phyloP scores from a whole-genome alignment of 2,329 filamentous ascomycete genomes.

The Pseudophaeomoniella oleicola region DNA sequence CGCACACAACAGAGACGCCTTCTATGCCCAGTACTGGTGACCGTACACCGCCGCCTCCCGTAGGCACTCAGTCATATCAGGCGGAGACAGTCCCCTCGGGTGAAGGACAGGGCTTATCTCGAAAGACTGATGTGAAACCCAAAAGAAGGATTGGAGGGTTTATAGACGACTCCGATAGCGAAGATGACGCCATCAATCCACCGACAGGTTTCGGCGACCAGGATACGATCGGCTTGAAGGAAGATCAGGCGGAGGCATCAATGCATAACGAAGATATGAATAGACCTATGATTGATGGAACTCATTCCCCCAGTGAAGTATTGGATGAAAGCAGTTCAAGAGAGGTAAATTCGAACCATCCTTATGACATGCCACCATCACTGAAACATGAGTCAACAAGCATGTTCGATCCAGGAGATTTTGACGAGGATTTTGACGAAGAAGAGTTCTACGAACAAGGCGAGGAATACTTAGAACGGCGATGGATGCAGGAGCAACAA shows the following conservation, averaged over 20 bases:
- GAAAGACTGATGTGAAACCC: slow-evolving; percentile 2
- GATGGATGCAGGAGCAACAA: slow-evolving; percentile 60
- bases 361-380: slow-evolving; percentile 18
- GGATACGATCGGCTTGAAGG: not conserved
- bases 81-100: not conserved
- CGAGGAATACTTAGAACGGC: slow-evolving; percentile 50
- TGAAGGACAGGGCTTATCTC: not conserved
- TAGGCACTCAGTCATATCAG: not conserved
- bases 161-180: slow-evolving; percentile 33
- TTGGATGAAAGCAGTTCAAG: not conserved
- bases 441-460: slow-evolving; percentile 45
- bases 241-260: not conserved
- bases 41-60: slow-evolving; percentile 8
- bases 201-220: not conserved
- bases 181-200: slow-evolving; percentile 23
- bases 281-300: slow-evolving; percentile 9
- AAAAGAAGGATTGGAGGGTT: slow-evolving; percentile 10
- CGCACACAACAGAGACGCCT: not conserved
- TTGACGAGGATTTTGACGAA: slow-evolving; percentile 44
- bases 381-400: slow-evolving; percentile 36
- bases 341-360: slow-evolving; percentile 6
- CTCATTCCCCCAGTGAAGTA: not conserved
- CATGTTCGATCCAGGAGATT: slow-evolving; percentile 30
- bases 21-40: not conserved
- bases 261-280: not conserved